A percentile compares a stretch with the other conserved stretches of the same genome.
These are phyloP conservation scores for Kazachstania psychrophila DNA, from an alignment of 805 yeast genomes.

Conservation along the genomic window DNA sequence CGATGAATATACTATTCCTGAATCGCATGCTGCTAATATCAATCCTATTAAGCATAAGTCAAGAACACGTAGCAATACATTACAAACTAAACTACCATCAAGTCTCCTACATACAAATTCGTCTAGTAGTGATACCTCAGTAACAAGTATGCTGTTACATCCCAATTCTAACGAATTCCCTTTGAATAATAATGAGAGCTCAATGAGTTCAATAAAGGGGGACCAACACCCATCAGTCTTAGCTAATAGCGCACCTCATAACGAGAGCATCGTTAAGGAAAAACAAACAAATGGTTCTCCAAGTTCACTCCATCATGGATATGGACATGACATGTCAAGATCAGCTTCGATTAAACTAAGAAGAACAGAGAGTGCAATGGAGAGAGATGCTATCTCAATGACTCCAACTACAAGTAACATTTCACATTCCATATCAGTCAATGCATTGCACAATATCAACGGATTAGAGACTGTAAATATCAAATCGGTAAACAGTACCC, in stretches of 20 bases:
- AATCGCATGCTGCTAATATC: slow-evolving; percentile 2
- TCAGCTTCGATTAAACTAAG: background rate
- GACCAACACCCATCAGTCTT: background rate
- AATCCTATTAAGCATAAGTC: slow-evolving; percentile 10
- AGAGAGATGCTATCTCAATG: background rate
- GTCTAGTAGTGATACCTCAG: slow-evolving; percentile 1
- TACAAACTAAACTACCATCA: slow-evolving; percentile 17
- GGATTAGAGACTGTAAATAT: too few species aligned
- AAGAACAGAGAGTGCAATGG: slow-evolving; percentile 1
- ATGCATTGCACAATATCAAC: background rate
- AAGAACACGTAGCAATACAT: slow-evolving; percentile 21
- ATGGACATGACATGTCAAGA: slow-evolving; percentile 1
- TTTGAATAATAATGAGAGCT: background rate
- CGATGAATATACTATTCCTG: background rate
- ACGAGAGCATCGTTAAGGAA: background rate
- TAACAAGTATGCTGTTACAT: background rate
- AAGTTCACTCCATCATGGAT: background rate
- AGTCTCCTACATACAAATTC: slow-evolving; percentile 3
- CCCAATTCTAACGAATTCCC: background rate
- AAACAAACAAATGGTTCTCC: background rate
- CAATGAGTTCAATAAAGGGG: background rate
- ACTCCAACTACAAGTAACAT: background rate
- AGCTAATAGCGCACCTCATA: background rate
- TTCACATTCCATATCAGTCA: background rate
- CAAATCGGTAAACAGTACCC: too few species aligned